These are phyloP conservation scores for Pachysandra terminalis DNA, from an alignment of 164 flowering plant species.

Conservation along the genomic window DNA sequence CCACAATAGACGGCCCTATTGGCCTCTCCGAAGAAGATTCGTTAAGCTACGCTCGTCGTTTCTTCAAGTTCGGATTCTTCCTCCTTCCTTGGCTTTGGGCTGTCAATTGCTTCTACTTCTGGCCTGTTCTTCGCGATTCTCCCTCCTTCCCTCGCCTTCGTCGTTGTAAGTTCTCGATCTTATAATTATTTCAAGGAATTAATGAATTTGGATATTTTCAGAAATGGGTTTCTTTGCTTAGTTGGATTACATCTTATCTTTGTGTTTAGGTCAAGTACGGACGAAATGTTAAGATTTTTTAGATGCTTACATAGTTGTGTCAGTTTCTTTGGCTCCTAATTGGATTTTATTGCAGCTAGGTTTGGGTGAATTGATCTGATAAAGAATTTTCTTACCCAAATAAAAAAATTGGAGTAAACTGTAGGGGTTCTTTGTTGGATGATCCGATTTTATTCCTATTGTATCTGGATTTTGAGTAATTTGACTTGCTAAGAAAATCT, in stretches of 20 bases:
- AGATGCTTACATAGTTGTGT: too few species aligned
- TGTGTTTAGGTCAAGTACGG: neutral
- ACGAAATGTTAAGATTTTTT: neutral
- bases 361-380: neutral
- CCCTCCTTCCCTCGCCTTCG: constrained; percentile 68
- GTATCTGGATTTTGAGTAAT: neutral
- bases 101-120: constrained; percentile 90
- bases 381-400: neutral
- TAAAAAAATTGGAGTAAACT: neutral
- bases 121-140: constrained; percentile 77
- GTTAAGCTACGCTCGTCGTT: constrained; percentile 52
- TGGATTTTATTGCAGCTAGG: neutral
- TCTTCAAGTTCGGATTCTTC: constrained; percentile 75
- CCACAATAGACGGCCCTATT: constrained; percentile 80
- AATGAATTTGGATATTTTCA: neutral
- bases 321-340: neutral
- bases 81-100: constrained; percentile 90
- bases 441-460: too few species aligned
- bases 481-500: neutral
- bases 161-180: constrained; percentile 44
- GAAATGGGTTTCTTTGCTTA: neutral
- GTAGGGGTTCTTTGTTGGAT: neutral
- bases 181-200: neutral
- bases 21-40: constrained; percentile 80
- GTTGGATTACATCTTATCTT: neutral